Conservation (phyloP, 768 basidiomycete genomes). For the Agaricus blazei region DNA sequence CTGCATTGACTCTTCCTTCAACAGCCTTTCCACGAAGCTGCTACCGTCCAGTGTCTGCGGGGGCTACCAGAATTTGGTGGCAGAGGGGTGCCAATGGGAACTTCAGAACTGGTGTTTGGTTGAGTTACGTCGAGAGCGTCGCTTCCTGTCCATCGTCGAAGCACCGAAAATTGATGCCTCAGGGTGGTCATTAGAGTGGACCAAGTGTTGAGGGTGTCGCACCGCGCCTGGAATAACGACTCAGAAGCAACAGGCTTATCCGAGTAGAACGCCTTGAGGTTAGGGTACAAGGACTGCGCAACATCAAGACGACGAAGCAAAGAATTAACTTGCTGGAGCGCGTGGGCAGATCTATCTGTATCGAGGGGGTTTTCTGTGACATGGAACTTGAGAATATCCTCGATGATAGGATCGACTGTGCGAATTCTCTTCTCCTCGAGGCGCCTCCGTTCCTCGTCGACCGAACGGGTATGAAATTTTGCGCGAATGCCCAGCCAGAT, state of each 20-base stretch:
- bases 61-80: slow-evolving; percentile 3
- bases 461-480: slow-evolving; percentile 71
- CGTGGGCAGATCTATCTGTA: slow-evolving; percentile 33
- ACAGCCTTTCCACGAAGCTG: slow-evolving; percentile 88
- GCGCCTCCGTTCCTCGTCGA: slow-evolving; percentile 75
- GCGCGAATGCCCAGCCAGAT: slow-evolving; percentile 92
- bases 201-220: slow-evolving; percentile 91
- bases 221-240: slow-evolving; percentile 67
- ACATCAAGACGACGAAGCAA: slow-evolving; percentile 74
- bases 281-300: slow-evolving; percentile 85
- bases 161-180: slow-evolving; percentile 71
- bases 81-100: slow-evolving; percentile 27
- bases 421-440: slow-evolving; percentile 81
- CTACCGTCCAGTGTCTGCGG: slow-evolving; percentile 53
- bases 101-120: slow-evolving; percentile 64
- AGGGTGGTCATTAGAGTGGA: slow-evolving; percentile 82
- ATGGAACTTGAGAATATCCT: slow-evolving; percentile 76
- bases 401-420: slow-evolving; percentile 76
- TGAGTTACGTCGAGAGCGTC: slow-evolving; percentile 86
- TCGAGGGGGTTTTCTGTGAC: slow-evolving; percentile 36
- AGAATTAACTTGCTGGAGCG: slow-evolving; percentile 56
- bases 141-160: slow-evolving; percentile 93
- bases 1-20: slow-evolving; percentile 96
- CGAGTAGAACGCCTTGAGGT: slow-evolving; percentile 68
- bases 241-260: slow-evolving; percentile 74